phyloP scores from a whole-genome alignment of 352 stramenopile genomes.

The Phytophthora sojae region DNA sequence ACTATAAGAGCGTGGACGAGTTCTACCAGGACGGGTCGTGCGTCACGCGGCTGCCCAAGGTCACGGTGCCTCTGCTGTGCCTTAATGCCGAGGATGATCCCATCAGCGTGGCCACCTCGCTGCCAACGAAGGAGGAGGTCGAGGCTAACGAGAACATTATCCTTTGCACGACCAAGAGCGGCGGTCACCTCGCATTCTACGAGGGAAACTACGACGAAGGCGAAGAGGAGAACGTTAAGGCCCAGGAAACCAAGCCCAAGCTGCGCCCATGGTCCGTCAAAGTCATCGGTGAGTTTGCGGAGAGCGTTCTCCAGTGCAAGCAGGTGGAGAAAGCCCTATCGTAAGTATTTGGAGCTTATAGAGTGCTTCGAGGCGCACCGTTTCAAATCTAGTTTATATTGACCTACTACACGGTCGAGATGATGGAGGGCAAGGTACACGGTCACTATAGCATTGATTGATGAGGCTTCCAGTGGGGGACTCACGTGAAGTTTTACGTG shows the following conservation, averaged over 20 bases:
- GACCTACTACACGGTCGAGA: too few species aligned
- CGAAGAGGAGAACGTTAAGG: not conserved
- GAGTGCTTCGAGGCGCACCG: too few species aligned
- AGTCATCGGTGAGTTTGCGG: constrained; percentile 50
- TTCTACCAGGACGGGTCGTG: constrained; percentile 58
- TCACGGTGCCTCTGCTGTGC: constrained; percentile 56
- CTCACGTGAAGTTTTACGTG: too few species aligned
- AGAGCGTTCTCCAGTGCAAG: constrained; percentile 36
- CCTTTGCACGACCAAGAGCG: constrained; percentile 51
- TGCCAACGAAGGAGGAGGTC: constrained; percentile 38
- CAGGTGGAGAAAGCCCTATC: not conserved
- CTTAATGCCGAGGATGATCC: constrained; percentile 63
- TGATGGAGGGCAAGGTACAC: too few species aligned
- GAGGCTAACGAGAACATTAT: constrained; percentile 57
- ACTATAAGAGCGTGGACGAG: constrained; percentile 52
- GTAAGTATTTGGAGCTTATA: too few species aligned
- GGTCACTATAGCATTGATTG: too few species aligned
- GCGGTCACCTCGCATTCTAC: constrained; percentile 63
- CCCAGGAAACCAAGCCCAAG: constrained; percentile 19
- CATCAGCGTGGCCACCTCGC: constrained; percentile 46
- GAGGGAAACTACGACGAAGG: constrained; percentile 31
- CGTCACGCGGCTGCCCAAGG: constrained; percentile 41
- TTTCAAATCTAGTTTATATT: too few species aligned
- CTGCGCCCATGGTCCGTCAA: constrained; percentile 45
- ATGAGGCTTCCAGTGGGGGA: too few species aligned